Evolutionary conservation across 345 rosid genomes (phyloP), one percentile per base, ranked within the genome.

Genomic region (Jatropha curcas): DNA sequence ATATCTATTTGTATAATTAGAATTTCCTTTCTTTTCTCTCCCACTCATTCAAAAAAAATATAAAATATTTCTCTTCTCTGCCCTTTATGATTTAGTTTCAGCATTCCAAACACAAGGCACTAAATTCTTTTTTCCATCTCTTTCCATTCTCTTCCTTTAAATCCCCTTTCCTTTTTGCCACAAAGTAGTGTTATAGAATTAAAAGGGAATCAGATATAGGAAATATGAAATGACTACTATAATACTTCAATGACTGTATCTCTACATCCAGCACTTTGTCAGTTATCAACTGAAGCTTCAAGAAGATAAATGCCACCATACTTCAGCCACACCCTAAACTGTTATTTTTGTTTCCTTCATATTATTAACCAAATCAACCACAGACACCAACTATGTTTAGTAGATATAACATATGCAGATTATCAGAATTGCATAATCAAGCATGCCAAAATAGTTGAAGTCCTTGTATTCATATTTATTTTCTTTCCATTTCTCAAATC

Each of bases 291-390:
- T 59, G 33, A 43, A n/a, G 30, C 22, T n/a, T 60, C 60, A 27
- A 72, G 30, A 50, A 59, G 28, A 71, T 59, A 10, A 65, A 25
- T 25, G 35, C 69, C 55, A 45, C 68, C 68, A 24, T 13, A 25
- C 52, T 7, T 25, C 37, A 71, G 66, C 25, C 39, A 35, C 35
- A 62, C 4, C 30, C 46, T 48, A 51, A 52, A 8, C 28, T 8
- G 41, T 27, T 37, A 20, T 39, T 13, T 22, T 61, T 35, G 39
- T 52, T 62, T 61, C 34, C 73, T 41, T 61, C 67, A 6, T 27
- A 16, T 2, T 22, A 28, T 43, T 4, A 55, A 57, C 56, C 75
- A 50, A 52, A 48, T 60, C 45, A 24, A 60, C 30, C 7, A 72
- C 24, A 63, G 4, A 20, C 7, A 64, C 2, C 33, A 34, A 35